Base-by-base conservation (phyloP, 352 stramenopile genomes). In the Phytophthora foliorum region DNA sequence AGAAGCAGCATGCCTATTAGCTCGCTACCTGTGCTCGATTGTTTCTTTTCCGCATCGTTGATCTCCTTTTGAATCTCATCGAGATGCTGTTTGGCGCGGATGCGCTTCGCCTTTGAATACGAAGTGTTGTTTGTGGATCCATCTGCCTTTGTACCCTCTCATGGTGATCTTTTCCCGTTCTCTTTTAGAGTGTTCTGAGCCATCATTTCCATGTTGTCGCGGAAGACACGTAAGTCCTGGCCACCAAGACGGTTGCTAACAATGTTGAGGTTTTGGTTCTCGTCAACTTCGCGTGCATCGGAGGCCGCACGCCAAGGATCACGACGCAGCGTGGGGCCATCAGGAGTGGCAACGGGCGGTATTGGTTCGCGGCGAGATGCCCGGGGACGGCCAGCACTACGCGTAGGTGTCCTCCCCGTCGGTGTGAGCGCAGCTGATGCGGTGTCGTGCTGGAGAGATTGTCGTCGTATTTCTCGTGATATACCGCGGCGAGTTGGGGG, bases 121-220 rank as follows among this genome's bases (percentile, higher is more conserved):
- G 51, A 39, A 22, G 51, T 3, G 3, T 8, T 32, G 22, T 7
- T 49, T 7, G 34, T 32, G 6, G 32, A 9, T 14, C 13, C 14
- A 17, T 58, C 51, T 2, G 36, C 9, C 14, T 22, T 48, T 2
- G 34, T 22, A 10, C 14, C 3, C 14, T 8, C n/a, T n/a, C n/a
- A 29, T 6, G 25, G 13, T 16, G 51, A 24, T 11, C 24, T 16
- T 24, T 59, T 59, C 2, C 52, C 52, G 22, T 59, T 59, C 8
- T 19, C 16, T 36, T 59, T 59, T 7, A 59, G 5, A 1, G 19
- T 17, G 1, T 29, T 25, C 9, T 49, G 36, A 2, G 52, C 19
- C 36, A 59, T 38, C 1, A 13, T 17, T 13, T 46, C 29, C n/a
- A 59, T 49, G 5, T 59, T 59, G 52, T 59, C 52, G 4, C 52